Evolutionary conservation across 2,329 filamentous ascomycete genomes (phyloP), one percentile per base, ranked within the genome.

Genomic region (Venturia asperata): DNA sequence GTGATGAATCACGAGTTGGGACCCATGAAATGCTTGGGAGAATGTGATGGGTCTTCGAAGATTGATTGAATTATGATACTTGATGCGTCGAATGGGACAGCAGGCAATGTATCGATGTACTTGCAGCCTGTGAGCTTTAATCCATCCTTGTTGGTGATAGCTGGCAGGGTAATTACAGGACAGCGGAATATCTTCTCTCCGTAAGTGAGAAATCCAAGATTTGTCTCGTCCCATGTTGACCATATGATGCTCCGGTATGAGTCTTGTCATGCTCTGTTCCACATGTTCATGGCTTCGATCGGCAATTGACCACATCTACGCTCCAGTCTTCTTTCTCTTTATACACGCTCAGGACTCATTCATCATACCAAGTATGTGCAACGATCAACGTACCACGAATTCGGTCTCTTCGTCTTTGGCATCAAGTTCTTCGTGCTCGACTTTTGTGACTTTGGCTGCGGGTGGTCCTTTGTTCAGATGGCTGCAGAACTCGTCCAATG

Each of bases 381-480:
- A 1, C 49, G 2, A 60, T 61, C 49, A 60, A 56, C 52, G 47
- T 30, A 67, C 65, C 24, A 11, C n/a, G 41, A 95, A 96, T 4
- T 77, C 77, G n/a, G 72, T 76, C 73, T 96, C 92, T 7, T 82
- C 88, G 1, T 88, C 81, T 55, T 88, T 82, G 0, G 84, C 71
- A 0, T 86, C 82, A 6, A 91, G 82, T 0, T 88, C 83, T 67
- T 86, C 83, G 68, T 86, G 85, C 68, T 92, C 87, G 9, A 96
- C 78, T 70, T 87, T 87, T 45, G 86, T 85, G 0, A 97, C 93
- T 30, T 83, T 83, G 1, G 92, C 87, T 65, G 85, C 81, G 0
- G 81, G 78, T 0, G 92, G 92, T 0, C 93, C 93, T 63, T 85
- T 82, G 71, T 91, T 83, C 60, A 97, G 78, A 68, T 91, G 86